Base-by-base conservation (phyloP, 2,329 filamentous ascomycete species). In the Neoarthrinium moseri region DNA sequence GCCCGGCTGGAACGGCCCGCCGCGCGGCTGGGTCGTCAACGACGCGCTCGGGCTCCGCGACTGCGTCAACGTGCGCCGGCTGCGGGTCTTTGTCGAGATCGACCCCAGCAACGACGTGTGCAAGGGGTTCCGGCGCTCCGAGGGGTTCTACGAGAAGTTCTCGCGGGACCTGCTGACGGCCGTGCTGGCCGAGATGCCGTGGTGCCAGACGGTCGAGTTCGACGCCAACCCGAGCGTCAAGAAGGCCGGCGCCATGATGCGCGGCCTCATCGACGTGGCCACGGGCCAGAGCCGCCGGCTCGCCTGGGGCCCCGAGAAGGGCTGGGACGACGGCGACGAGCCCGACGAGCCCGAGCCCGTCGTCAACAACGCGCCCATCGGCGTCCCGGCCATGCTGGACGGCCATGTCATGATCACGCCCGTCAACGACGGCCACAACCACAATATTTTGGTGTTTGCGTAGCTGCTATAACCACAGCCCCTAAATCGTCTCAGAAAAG, bases 81-180 rank as follows among this genome's bases (percentile, higher is more conserved):
- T 91, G 38, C 80, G 75, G 21, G 77, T 91, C 10, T 87, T 87
- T 57, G 80, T 90, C 20, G 82, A 91, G 62, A 80, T 78, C 51
- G 87, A 91, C 57, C 86, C 87, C 0, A 86, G 82, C 43, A 77
- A 86, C 54, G 74, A 72, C 22, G 69, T 82, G 17, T 89, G 88
- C 56, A 78, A 80, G 45, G 86, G 85, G 0, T 91, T 86, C 56
- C 77, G 85, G 12, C 75, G 77, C 21, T 74, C 75, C 1, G 77
- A 84, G 21, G 80, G 83, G 2, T 89, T 87, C 52, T 91, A 89
- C 58, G 87, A 89, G 49, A 65, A 64, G 5, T 91, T 90, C 57
- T 83, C 78, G 21, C 68, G 74, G 10, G 66, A 70, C 2, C 65
- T 91, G 22, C 60, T 91, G 6, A 64, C 67, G 4, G 71, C 69